These are phyloP conservation scores for Cladosporium sp. DNA, from an alignment of 2,329 filamentous ascomycete species.

Conservation along the genomic window DNA sequence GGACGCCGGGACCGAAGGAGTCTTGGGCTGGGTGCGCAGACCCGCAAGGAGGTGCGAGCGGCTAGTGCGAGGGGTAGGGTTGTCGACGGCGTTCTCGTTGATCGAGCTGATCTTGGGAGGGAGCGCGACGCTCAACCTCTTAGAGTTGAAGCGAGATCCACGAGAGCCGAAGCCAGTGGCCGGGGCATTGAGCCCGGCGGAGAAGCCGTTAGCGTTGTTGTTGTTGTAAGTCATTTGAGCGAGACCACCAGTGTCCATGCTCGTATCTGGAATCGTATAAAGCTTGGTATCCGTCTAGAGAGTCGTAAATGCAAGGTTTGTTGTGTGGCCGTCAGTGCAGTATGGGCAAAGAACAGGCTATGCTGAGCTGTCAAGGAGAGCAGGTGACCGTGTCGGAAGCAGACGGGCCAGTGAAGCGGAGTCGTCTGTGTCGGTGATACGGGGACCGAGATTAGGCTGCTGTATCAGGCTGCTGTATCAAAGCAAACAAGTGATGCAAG, in stretches of 20 bases:
- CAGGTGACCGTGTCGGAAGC: conserved; percentile 17
- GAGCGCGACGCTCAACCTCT: conserved; percentile 80
- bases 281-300: conserved; percentile 21
- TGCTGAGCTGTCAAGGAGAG: conserved; percentile 26
- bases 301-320: conserved; percentile 21
- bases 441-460: conserved; percentile 36
- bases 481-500: conserved; percentile 32
- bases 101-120: conserved; percentile 67
- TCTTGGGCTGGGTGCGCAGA: conserved; percentile 90
- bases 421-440: conserved; percentile 18
- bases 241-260: conserved; percentile 96
- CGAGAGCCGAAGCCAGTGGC: conserved; percentile 69
- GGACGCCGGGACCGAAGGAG: conserved; percentile 67
- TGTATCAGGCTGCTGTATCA: conserved; percentile 37
- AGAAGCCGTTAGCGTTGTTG: conserved; percentile 52
- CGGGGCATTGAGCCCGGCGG: conserved; percentile 73
- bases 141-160: conserved; percentile 76
- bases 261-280: conserved; percentile 40
- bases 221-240: conserved; percentile 97
- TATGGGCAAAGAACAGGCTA: conserved; percentile 14
- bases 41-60: conserved; percentile 93
- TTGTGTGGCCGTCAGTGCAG: conserved; percentile 15
- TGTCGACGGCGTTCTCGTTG: conserved; percentile 67
- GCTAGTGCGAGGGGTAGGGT: conserved; percentile 86
- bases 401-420: conserved; percentile 27